A percentile compares a stretch with the other conserved stretches of the same genome.
Evolutionary conservation across 139 green algal genomes (phyloP).

Genomic region (Spirogloea muscicola): DNA sequence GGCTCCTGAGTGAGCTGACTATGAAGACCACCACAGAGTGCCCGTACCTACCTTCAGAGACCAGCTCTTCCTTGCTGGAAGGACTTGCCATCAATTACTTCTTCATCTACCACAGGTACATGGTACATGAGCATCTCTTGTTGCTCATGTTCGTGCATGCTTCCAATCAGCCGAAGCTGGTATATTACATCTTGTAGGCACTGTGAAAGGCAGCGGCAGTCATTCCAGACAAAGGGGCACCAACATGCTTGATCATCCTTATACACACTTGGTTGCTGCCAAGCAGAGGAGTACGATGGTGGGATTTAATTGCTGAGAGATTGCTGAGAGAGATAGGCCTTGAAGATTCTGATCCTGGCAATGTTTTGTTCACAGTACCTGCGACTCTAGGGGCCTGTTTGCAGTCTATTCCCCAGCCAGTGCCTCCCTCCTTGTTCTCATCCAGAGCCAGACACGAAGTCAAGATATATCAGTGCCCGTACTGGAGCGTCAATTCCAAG

Average conservation of each 20-base stretch:
- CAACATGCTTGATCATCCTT: too few species aligned
- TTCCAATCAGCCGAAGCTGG: too few species aligned
- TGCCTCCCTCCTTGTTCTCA: conserved; percentile 54
- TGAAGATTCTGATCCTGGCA: conserved; percentile 1
- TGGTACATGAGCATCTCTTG: too few species aligned
- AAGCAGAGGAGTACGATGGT: too few species aligned
- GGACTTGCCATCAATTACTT: conserved; percentile 73
- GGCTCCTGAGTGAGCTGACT: conserved; percentile 65
- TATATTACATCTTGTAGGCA: too few species aligned
- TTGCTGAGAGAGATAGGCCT: background rate
- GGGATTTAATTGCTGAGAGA: conserved; percentile 55
- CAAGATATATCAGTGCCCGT: conserved; percentile 53
- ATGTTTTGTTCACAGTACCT: conserved; percentile 17
- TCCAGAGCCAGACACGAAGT: conserved; percentile 54
- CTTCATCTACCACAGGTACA: conserved; percentile 60
- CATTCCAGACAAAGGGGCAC: too few species aligned
- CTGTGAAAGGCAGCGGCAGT: too few species aligned
- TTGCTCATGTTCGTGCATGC: too few species aligned
- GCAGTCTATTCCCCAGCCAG: conserved; percentile 2
- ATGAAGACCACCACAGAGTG: conserved; percentile 63
- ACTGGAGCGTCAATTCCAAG: conserved; percentile 60
- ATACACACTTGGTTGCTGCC: too few species aligned
- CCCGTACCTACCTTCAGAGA: conserved; percentile 67
- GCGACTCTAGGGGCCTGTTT: conserved; percentile 28
- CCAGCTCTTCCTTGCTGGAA: too few species aligned